Evolutionary conservation across 768 basidiomycete genomes (phyloP), one percentile per base, ranked within the genome.

Genomic region (Leccinellum luteum): DNA sequence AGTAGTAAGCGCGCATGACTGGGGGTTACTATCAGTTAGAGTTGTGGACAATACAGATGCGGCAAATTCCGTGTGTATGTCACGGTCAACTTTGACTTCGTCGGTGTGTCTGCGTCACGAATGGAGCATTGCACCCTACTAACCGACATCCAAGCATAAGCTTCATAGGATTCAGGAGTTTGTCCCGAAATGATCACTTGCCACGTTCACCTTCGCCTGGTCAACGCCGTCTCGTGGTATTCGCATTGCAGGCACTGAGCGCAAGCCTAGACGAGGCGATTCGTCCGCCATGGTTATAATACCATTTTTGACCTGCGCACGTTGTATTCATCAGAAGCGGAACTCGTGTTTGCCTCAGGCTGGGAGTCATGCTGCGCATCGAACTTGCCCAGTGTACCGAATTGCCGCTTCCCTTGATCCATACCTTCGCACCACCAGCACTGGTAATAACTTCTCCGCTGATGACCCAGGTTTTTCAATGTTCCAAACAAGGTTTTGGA

Each of bases 1-100:
- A 86, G 75, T 86, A 88, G 77, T 87, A 89, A 12, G 85, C 86
- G 44, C 84, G 85, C 90, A 91, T 91, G 10, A n/a, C 8, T 14
- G 34, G 28, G 3, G 6, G 31, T 9, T 30, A 30, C 30, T 6
- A 35, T 15, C 14, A 17, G 35, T 15, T 31, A 12, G 32, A 34
- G 14, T 34, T 15, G 14, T 35, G 34, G 34, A 35, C 34, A 35
- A 14, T 6, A 34, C 14, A 34, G 32, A 34, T 4, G 25, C 21
- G 21, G 45, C 10, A 9, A 47, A 43, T 19, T 43, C 43, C 43
- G 43, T 43, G 6, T 28, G 28, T 5, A 28, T 28, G 28, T 25
- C 25, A 25, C 25, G 25, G 4, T 25, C 25, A 25, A 25, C 25
- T 25, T 25, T 25, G 25, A 25, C 25, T 25, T 25, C 4, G 25